Percentiles rank a stretch among this genome's conserved stretches.
Evolutionary conservation across 2,329 filamentous ascomycete genomes (phyloP).

Genomic region (Arthrobotrys conoides): DNA sequence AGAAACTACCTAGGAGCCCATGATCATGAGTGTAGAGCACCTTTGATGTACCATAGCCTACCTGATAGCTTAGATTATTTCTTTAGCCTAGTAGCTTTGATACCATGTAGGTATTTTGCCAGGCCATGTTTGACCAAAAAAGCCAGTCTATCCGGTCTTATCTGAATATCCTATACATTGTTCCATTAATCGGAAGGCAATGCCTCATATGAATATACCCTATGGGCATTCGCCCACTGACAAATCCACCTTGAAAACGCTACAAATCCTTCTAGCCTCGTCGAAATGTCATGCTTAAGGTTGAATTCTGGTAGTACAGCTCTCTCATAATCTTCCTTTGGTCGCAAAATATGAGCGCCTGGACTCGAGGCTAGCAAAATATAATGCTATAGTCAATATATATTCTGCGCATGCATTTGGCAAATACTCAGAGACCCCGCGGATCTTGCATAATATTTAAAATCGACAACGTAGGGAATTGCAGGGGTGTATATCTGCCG

Average conservation of each 20-base stretch:
- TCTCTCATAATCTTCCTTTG: neutral
- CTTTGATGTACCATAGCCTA: neutral
- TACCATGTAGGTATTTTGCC: neutral
- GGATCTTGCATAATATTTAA: slow-evolving; percentile 4
- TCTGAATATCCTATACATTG: neutral
- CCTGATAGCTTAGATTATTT: neutral
- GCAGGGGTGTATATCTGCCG: neutral
- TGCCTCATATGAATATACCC: neutral
- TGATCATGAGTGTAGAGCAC: neutral
- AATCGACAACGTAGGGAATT: neutral
- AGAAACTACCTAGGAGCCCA: neutral
- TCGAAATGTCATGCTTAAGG: too few species aligned
- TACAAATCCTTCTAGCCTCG: too few species aligned
- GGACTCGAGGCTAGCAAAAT: too few species aligned
- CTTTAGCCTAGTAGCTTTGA: neutral
- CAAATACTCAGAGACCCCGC: neutral
- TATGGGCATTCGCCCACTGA: too few species aligned
- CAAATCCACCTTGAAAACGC: neutral
- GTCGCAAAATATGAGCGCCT: too few species aligned
- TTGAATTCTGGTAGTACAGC: too few species aligned
- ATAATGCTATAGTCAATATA: too few species aligned
- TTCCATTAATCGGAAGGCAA: slow-evolving; percentile 1
- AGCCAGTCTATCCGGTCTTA: neutral
- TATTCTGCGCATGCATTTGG: neutral
- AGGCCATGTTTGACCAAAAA: neutral